phyloP scores from a whole-genome alignment of 1,284 basidiomycete species.

The Boletus smithii region DNA sequence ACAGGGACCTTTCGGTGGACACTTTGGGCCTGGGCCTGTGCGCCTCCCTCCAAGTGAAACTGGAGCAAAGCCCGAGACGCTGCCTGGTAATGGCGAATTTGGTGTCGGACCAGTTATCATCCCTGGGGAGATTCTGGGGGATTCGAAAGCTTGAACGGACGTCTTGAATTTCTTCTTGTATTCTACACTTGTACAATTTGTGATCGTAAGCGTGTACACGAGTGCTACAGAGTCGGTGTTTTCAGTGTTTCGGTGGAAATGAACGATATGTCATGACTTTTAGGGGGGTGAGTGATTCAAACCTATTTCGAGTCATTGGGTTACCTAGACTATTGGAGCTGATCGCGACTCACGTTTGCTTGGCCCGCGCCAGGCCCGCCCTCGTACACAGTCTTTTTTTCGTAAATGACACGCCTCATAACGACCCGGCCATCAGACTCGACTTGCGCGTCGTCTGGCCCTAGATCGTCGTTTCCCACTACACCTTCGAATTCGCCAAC shows the following conservation, averaged over 20 bases:
- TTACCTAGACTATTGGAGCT: no score
- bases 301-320: constrained; percentile 7
- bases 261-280: not conserved
- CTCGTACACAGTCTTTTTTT: constrained; percentile 4
- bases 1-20: constrained; percentile 7
- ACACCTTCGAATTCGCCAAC: constrained; percentile 35
- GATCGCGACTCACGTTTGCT: constrained; percentile 15
- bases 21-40: constrained; percentile 17
- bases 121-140: constrained; percentile 29
- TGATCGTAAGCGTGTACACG: not conserved
- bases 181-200: constrained; percentile 8
- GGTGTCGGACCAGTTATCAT: constrained; percentile 25
- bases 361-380: constrained; percentile 11
- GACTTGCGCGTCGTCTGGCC: constrained; percentile 21
- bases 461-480: constrained; percentile 31
- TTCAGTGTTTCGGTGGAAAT: constrained; percentile 4
- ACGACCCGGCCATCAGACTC: constrained; percentile 29
- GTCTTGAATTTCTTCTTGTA: not conserved
- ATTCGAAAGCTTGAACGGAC: constrained; percentile 8
- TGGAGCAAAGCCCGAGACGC: constrained; percentile 15
- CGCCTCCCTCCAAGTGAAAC: constrained; percentile 19
- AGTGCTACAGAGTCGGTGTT: not conserved
- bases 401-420: constrained; percentile 11
- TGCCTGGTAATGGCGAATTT: constrained; percentile 27
- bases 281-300: no score